phyloP scores from a whole-genome alignment of 305 asterid genomes.

The Solanum hybrid region DNA sequence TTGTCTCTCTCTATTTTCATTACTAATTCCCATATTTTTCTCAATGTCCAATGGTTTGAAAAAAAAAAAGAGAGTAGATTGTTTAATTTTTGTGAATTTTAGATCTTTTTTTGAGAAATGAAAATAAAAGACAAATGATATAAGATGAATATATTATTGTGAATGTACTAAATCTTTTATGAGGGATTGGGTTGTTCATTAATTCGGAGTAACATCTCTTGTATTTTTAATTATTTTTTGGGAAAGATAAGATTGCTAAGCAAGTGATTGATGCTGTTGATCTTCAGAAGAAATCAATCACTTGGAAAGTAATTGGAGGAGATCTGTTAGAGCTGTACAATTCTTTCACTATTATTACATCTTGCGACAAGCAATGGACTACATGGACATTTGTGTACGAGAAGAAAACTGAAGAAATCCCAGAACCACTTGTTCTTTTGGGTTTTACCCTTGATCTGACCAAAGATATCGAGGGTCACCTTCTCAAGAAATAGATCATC shows the following conservation, averaged over 20 bases:
- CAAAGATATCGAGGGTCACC: not conserved
- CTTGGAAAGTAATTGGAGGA: not conserved
- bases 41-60: not conserved
- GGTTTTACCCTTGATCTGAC: not conserved
- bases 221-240: not conserved
- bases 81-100: too few relatives aligned
- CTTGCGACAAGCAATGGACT: not conserved
- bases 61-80: too few relatives aligned
- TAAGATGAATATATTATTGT: not conserved
- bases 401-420: not conserved
- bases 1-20: not conserved
- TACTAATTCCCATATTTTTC: not conserved
- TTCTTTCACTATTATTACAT: not conserved
- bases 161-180: not conserved
- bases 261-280: not conserved
- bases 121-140: not conserved
- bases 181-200: not conserved
- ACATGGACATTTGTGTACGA: constrained; percentile 7
- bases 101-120: not conserved
- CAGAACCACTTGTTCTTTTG: not conserved
- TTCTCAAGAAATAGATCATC: not conserved
- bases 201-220: not conserved
- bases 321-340: not conserved
- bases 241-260: not conserved
- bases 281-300: not conserved